Percentiles rank a stretch among this genome's conserved stretches.
Evolutionary conservation across 2,329 filamentous ascomycete species (phyloP).

Genomic region (Simplicillium aogashimaense): DNA sequence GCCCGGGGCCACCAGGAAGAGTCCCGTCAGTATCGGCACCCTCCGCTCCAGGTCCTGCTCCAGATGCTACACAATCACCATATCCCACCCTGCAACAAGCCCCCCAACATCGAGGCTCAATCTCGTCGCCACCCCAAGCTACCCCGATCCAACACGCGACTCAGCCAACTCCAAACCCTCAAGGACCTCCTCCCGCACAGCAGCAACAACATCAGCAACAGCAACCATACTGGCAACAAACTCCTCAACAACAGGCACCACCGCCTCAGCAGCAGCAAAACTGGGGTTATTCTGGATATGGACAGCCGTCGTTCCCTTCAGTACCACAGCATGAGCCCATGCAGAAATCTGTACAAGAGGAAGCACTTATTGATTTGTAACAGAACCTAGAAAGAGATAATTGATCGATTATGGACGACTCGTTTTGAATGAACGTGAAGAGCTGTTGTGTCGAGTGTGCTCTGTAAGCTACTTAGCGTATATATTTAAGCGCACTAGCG

Average conservation of each 20-base stretch:
- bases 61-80: constrained; percentile 35
- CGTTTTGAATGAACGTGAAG: too few relatives aligned
- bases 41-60: constrained; percentile 24
- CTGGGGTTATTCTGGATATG: constrained; percentile 40
- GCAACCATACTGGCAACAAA: constrained; percentile 18
- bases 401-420: too few relatives aligned
- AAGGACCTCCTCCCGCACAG: constrained; percentile 19
- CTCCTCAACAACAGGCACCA: constrained; percentile 15
- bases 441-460: too few relatives aligned
- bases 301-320: constrained; percentile 54
- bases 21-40: constrained; percentile 22
- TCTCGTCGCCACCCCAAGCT: constrained; percentile 22
- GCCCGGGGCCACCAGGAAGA: constrained; percentile 18
- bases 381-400: not conserved
- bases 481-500: too few relatives aligned
- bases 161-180: constrained; percentile 13
- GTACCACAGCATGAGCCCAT: constrained; percentile 37
- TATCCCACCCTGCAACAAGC: constrained; percentile 43
- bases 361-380: constrained; percentile 71
- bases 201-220: constrained; percentile 18
- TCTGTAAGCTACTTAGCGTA: too few relatives aligned
- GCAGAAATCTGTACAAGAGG: constrained; percentile 52
- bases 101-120: constrained; percentile 31
- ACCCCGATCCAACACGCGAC: constrained; percentile 18
- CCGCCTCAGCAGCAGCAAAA: constrained; percentile 25